phyloP scores from a whole-genome alignment of 108 stramenopile genomes.

The Stephanodiscus triporus region DNA sequence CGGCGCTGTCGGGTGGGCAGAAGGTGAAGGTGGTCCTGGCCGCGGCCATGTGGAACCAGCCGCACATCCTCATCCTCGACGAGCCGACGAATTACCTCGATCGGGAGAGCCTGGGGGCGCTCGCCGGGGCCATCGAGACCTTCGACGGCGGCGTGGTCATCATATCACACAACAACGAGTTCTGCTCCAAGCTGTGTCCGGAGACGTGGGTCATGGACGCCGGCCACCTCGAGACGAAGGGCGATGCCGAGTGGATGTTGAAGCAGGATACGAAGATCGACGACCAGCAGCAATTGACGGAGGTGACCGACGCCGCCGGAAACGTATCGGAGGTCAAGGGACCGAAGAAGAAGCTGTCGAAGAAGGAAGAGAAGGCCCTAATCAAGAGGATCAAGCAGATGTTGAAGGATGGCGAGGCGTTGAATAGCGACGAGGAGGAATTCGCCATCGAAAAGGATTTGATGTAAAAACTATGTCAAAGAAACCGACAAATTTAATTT shows the following conservation, averaged over 20 bases:
- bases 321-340: constrained; percentile 95
- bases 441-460: constrained; percentile 95
- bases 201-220: constrained; percentile 99
- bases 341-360: constrained; percentile 96
- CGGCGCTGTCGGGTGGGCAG: constrained; percentile 97
- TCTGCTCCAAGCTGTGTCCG: constrained; percentile 94
- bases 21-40: constrained; percentile 99
- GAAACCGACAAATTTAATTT: too few species aligned
- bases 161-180: constrained; percentile 99
- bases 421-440: constrained; percentile 94
- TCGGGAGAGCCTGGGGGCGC: constrained; percentile 96
- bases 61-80: constrained; percentile 98
- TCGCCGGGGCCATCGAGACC: constrained; percentile 96
- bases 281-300: constrained; percentile 89
- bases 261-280: constrained; percentile 95
- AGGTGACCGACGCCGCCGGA: constrained; percentile 97
- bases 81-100: constrained; percentile 99
- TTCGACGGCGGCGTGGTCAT: constrained; percentile 99
- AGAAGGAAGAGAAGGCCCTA: constrained; percentile 97
- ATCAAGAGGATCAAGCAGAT: constrained; percentile 96
- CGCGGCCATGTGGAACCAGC: constrained; percentile 99
- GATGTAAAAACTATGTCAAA: constrained; percentile 54
- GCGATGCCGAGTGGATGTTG: constrained; percentile 99
- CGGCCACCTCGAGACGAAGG: constrained; percentile 96
- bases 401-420: constrained; percentile 91